Percentiles rank a stretch among this genome's conserved stretches.
Evolutionary conservation across 805 yeast species (phyloP).

Genomic region (Danielozyma ontarioensis): DNA sequence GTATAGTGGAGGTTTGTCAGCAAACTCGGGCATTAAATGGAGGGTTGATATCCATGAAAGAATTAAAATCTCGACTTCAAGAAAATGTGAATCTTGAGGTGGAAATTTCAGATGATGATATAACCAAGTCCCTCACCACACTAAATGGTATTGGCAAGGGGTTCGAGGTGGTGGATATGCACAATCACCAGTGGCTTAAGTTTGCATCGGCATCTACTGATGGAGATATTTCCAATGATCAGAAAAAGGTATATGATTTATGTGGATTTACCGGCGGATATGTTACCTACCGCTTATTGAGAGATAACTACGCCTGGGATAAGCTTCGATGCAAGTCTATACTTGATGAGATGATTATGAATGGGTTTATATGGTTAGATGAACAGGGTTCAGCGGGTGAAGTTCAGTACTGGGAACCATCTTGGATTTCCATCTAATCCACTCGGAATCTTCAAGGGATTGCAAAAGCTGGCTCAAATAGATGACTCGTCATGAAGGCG

Average conservation of each 20-base stretch:
- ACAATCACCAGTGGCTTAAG: conserved; percentile 52
- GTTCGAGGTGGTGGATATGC: conserved; percentile 48
- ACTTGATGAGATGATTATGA: conserved; percentile 72
- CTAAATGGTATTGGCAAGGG: conserved; percentile 66
- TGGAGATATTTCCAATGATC: conserved; percentile 46
- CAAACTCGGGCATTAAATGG: conserved; percentile 71
- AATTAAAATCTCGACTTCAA: conserved; percentile 24
- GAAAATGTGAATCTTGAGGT: conserved; percentile 25
- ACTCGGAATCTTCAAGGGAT: background rate
- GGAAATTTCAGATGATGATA: conserved; percentile 43
- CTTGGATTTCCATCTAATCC: conserved; percentile 47
- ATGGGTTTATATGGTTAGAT: conserved; percentile 87
- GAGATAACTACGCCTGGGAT: conserved; percentile 78
- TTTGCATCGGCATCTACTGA: conserved; percentile 22
- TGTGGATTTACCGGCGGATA: conserved; percentile 73
- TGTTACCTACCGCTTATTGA: conserved; percentile 56
- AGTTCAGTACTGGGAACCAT: conserved; percentile 64
- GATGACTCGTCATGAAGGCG: background rate
- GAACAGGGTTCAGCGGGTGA: conserved; percentile 39
- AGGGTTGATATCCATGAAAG: conserved; percentile 64
- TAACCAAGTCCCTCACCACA: conserved; percentile 49
- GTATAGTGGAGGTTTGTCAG: conserved; percentile 72
- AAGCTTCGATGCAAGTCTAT: conserved; percentile 53
- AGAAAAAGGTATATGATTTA: conserved; percentile 63
- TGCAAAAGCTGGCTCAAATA: background rate